These are phyloP conservation scores for Globisporangium heterothallicum DNA, from an alignment of 352 stramenopile species.

Conservation along the genomic window DNA sequence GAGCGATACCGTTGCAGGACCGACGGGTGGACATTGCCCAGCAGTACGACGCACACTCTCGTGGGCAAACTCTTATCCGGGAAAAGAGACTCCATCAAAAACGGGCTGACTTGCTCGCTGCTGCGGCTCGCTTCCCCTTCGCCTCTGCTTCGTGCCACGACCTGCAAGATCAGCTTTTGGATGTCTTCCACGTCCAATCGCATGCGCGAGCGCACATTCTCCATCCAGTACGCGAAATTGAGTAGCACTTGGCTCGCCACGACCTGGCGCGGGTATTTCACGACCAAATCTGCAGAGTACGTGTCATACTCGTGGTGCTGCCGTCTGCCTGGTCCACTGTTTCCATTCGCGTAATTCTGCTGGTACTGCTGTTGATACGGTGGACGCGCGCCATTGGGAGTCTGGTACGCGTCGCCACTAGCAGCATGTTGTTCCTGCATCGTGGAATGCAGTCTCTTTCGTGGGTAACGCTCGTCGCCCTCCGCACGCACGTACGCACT, in stretches of 20 bases:
- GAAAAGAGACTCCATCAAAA: slow-evolving; percentile 46
- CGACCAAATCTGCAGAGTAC: slow-evolving; percentile 57
- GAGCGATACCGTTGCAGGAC: slow-evolving; percentile 63
- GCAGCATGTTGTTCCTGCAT: slow-evolving; percentile 19
- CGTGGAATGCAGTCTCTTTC: slow-evolving; percentile 26
- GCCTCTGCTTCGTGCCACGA: slow-evolving; percentile 11
- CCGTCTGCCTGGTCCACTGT: neutral
- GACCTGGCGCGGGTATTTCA: slow-evolving; percentile 65
- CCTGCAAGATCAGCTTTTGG: slow-evolving; percentile 52
- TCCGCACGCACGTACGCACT: too few relatives aligned
- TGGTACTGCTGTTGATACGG: neutral
- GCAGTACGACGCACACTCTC: slow-evolving; percentile 73
- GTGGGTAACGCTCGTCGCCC: slow-evolving; percentile 8
- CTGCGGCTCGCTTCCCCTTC: neutral
- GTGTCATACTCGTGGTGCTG: slow-evolving; percentile 27
- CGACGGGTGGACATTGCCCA: slow-evolving; percentile 61
- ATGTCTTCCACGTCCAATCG: slow-evolving; percentile 57
- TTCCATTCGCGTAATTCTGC: slow-evolving; percentile 7
- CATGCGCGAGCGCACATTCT: slow-evolving; percentile 30
- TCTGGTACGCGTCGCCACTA: neutral
- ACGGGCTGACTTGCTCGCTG: slow-evolving; percentile 43
- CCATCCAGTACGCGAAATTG: slow-evolving; percentile 70
- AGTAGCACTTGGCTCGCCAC: slow-evolving; percentile 58
- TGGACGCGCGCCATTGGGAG: slow-evolving; percentile 4
- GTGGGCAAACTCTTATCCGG: slow-evolving; percentile 34